Conservation (phyloP, 371 early-diverging fungal species). For the Lichtheimia hyalospora region DNA sequence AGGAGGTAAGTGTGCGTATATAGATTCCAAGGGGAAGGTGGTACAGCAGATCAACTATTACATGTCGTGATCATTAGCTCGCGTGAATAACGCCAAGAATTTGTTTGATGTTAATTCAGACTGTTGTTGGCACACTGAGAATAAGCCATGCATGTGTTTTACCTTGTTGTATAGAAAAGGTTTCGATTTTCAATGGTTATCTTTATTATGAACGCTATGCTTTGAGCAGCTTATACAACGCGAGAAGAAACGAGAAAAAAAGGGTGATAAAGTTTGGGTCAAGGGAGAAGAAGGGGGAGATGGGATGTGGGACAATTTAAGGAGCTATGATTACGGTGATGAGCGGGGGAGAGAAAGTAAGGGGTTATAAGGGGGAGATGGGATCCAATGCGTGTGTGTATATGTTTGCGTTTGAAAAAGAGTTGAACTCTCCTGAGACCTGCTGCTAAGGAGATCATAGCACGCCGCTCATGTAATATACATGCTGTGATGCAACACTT, state of each 20-base stretch:
- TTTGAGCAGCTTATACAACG: not conserved
- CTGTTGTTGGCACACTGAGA: not conserved
- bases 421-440: no score
- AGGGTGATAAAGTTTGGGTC: not conserved
- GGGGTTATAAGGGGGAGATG: slow-evolving; percentile 7
- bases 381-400: not conserved
- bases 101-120: not conserved
- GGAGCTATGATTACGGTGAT: not conserved
- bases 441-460: no score
- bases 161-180: no score
- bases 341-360: not conserved
- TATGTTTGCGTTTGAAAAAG: not conserved
- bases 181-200: slow-evolving; percentile 3
- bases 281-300: not conserved
- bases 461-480: not conserved
- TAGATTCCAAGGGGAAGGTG: no score
- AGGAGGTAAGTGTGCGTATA: no score
- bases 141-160: no score
- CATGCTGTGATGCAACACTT: not conserved
- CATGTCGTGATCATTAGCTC: not conserved
- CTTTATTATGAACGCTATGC: not conserved
- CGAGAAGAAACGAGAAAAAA: slow-evolving; percentile 4
- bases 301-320: no score
- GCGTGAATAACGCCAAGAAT: not conserved
- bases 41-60: no score